Percentiles rank a stretch among this genome's conserved stretches.
Evolutionary conservation across 1,284 basidiomycete species (phyloP).

Genomic region (Tausonia pullulans): DNA sequence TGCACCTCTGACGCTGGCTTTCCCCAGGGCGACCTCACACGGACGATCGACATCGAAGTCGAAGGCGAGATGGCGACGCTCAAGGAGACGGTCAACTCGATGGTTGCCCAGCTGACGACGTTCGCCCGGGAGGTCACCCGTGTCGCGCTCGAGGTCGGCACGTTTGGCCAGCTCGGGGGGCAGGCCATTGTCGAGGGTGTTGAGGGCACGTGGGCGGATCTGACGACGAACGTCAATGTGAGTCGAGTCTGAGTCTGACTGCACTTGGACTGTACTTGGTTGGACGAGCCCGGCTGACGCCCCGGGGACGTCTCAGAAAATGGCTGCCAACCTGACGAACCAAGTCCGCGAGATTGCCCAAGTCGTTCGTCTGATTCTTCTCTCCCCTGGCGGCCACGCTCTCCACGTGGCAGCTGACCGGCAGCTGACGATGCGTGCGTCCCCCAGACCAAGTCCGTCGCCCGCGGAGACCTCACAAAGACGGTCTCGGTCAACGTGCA

Average conservation of each 20-base stretch:
- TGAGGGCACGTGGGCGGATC: constrained; percentile 86
- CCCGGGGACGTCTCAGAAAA: constrained; percentile 45
- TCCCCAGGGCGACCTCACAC: constrained; percentile 37
- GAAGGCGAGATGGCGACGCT: constrained; percentile 84
- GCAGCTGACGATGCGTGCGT: constrained; percentile 26
- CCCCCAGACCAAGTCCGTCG: constrained; percentile 73
- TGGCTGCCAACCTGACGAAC: constrained; percentile 84
- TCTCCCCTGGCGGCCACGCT: not conserved
- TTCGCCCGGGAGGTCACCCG: constrained; percentile 93
- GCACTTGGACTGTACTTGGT: not conserved
- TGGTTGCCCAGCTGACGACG: constrained; percentile 79
- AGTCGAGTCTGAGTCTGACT: constrained; percentile 29
- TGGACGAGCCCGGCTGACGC: constrained; percentile 5
- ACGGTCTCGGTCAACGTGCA: constrained; percentile 91
- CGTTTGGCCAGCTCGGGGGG: constrained; percentile 82
- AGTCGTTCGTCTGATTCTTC: constrained; percentile 47
- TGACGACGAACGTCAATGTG: constrained; percentile 79
- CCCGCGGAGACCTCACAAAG: constrained; percentile 78
- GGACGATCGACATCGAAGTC: constrained; percentile 53
- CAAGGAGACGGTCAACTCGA: constrained; percentile 50
- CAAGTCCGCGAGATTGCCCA: constrained; percentile 96
- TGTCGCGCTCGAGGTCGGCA: constrained; percentile 84
- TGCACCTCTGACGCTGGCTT: not conserved
- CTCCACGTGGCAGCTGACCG: not conserved
- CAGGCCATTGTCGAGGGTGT: constrained; percentile 86